A percentile compares a stretch with the other conserved stretches of the same genome.
Conservation (phyloP, 352 stramenopile genomes). For the Phytophthora boehmeriae region DNA sequence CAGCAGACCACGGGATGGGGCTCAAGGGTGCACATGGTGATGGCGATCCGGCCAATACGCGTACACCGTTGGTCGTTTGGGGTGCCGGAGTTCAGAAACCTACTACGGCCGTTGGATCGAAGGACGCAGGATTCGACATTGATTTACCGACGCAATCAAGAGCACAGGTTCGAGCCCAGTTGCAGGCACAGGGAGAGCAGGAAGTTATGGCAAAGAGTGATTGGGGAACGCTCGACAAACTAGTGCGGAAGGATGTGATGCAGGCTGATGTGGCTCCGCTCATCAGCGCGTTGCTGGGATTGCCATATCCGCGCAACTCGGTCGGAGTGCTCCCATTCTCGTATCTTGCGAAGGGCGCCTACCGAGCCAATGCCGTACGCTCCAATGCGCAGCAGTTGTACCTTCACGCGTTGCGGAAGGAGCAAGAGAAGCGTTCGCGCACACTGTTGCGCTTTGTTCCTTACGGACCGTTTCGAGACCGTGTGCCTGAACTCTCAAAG, state of each 20-base stretch:
- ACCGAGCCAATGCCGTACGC: constrained; percentile 66
- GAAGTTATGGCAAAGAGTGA: constrained; percentile 45
- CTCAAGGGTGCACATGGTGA: constrained; percentile 84
- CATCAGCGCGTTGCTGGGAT: constrained; percentile 68
- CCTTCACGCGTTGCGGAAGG: constrained; percentile 67
- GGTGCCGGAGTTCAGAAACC: constrained; percentile 69
- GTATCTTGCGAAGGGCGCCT: constrained; percentile 63
- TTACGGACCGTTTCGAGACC: constrained; percentile 52
- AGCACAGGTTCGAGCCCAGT: constrained; percentile 60
- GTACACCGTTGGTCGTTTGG: constrained; percentile 81
- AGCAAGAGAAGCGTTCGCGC: constrained; percentile 61
- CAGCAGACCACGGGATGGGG: constrained; percentile 86
- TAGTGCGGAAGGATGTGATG: constrained; percentile 82
- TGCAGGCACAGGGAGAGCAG: constrained; percentile 56
- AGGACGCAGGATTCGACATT: constrained; percentile 41
- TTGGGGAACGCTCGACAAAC: constrained; percentile 49
- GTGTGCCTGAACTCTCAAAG: constrained; percentile 33
- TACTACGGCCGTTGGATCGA: constrained; percentile 3
- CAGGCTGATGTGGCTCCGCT: constrained; percentile 85
- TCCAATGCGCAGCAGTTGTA: constrained; percentile 80
- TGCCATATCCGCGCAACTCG: constrained; percentile 85
- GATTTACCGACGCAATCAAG: constrained; percentile 76
- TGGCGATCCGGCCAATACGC: constrained; percentile 80
- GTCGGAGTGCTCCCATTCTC: constrained; percentile 79
- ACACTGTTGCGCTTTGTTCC: constrained; percentile 72